A percentile compares a stretch with the other conserved stretches of the same genome.
Conservation (phyloP, 495 filamentous ascomycete genomes). For the Talaromyces proteolyticus region DNA sequence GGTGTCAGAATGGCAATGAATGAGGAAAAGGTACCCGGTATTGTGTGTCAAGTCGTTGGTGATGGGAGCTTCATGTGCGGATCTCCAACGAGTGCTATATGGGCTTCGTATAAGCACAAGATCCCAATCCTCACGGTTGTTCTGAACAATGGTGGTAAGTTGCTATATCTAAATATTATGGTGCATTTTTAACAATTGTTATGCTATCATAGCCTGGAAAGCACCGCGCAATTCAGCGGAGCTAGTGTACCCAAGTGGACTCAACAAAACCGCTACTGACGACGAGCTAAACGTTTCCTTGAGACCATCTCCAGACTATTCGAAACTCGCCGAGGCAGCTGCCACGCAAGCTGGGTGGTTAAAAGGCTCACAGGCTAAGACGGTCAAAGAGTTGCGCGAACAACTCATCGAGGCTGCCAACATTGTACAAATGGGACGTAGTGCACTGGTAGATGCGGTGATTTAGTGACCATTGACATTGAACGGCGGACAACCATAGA, state of each 20-base stretch:
- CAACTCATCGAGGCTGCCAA: slow-evolving; percentile 59
- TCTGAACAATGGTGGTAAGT: slow-evolving; percentile 58
- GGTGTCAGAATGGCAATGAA: slow-evolving; percentile 66
- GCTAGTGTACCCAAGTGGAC: slow-evolving; percentile 76
- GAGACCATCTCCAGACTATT: slow-evolving; percentile 77
- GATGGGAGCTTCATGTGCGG: slow-evolving; percentile 89
- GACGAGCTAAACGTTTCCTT: slow-evolving; percentile 89
- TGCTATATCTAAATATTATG: background rate
- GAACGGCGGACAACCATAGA: no score
- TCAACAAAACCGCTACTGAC: slow-evolving; percentile 69
- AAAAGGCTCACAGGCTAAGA: slow-evolving; percentile 8
- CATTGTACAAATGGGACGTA: slow-evolving; percentile 57
- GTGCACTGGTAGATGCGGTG: slow-evolving; percentile 58
- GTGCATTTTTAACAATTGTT: background rate
- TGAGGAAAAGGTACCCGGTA: slow-evolving; percentile 61
- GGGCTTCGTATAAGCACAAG: slow-evolving; percentile 79
- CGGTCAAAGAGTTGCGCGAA: slow-evolving; percentile 52
- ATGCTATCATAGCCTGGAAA: slow-evolving; percentile 69
- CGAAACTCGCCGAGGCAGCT: slow-evolving; percentile 86
- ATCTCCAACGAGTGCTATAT: slow-evolving; percentile 85
- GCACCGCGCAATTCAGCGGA: slow-evolving; percentile 72
- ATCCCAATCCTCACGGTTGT: slow-evolving; percentile 89
- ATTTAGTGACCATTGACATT: no score
- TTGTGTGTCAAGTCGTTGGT: slow-evolving; percentile 88
- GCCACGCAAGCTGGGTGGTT: slow-evolving; percentile 9